Evolutionary conservation across 2,329 filamentous ascomycete species (phyloP), one percentile per base, ranked within the genome.

Genomic region (Simplicillium sp.): DNA sequence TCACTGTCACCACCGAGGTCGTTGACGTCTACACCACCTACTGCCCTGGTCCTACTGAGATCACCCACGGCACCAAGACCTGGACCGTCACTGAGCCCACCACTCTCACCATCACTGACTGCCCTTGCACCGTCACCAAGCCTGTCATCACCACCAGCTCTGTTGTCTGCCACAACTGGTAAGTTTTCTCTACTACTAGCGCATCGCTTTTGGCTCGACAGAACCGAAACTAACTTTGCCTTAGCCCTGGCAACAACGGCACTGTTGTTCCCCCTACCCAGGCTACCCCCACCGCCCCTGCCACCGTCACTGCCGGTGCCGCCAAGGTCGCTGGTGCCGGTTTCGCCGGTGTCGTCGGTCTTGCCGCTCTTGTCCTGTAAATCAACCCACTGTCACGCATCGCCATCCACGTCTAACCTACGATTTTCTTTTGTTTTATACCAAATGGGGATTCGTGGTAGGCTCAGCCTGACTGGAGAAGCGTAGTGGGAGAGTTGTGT

Each of bases 71-170:
- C 58, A 68, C 64, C 64, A 68, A 73, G 60, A 84, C 80, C 65
- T 84, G 83, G 73, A 82, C 74, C 53, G 68, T 87, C 64, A 79
- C 79, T 49, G 67, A 77, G 74, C 64, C 80, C 58, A 81, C 78
- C 60, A 81, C 77, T 60, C 63, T 84, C 62, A 84, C 80, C 67
- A 75, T 84, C 71, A 77, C 77, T 54, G 69, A 82, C 71, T 83
- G 81, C 73, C 75, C 80, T 53, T 84, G 79, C 79, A 85, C 76
- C 57, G 56, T 78, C 64, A 72, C 68, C 66, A 73, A 71, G 67
- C 73, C 76, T 41, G 65, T 79, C 52, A 62, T 64, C 57, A 70
- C 65, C 60, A 65, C 67, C 58, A 66, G 68, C 47, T 60, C 64
- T 36, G 71, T 76, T 36, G 52, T 64, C 60, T 77, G 73, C 73